Base-by-base conservation (phyloP, 1,139 yeast species). In the Spencermartinsiella ligniputridi region DNA sequence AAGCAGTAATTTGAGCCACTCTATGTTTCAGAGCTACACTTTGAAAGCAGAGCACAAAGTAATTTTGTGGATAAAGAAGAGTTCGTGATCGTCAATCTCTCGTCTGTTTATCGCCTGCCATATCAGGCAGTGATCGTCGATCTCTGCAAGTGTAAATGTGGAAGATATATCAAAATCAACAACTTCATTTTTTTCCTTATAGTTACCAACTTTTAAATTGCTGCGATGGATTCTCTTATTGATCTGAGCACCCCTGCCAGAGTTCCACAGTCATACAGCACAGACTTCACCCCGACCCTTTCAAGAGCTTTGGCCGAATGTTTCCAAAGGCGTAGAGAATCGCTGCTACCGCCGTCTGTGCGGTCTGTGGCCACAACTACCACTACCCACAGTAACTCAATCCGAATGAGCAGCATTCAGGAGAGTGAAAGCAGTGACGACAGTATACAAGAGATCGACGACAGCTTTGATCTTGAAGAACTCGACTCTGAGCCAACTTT, bases 221-320 rank as follows among this genome's bases (percentile, higher is more conserved):
- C 21, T 13, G 39, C 35, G 35, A 51, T 51, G 52, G 45, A 48
- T 15, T 44, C 52, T 6, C 49, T 55, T 37, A 53, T 55, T 38
- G 59, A 55, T 38, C 42, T 54, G 39, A 48, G 52, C 34, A 54
- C 58, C 3, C 59, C 59, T 3, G 50, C 46, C 9, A 46, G 44
- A 3, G 29, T 33, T 13, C 42, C 45, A 17, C 21, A 17, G 16
- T 35, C 39, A 6, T 41, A 41, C 25, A 30, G 43, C n/a, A 40
- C 51, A 5, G 57, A 53, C 25, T 53, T 55, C 42, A 54, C 58
- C 4, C 58, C 58, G 8, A 47, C 51, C 5, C 42, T 54, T 16
- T 49, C 56, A 5, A 39, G 50, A 35, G 57, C 55, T 2, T 40
- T 55, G 35, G 50, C 52, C n/a, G 55, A 55, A 35, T 52, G 57